Evolutionary conservation across 768 basidiomycete genomes (phyloP).

Genomic region (Suillus tomentosus): DNA sequence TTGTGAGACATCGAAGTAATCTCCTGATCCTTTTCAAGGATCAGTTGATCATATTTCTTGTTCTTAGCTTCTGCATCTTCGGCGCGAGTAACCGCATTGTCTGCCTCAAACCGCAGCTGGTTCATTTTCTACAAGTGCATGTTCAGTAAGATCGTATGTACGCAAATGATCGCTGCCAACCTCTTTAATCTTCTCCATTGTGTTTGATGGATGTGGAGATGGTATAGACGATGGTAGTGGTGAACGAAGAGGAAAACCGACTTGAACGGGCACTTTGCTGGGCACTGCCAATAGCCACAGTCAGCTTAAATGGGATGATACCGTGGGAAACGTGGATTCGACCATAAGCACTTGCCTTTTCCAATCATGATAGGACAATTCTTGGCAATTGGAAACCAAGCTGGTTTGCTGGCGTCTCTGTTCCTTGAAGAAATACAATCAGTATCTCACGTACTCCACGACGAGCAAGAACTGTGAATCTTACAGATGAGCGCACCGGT

Average conservation of each 20-base stretch:
- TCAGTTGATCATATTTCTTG: slow-evolving; percentile 71
- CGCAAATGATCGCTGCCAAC: slow-evolving; percentile 19
- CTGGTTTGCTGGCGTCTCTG: slow-evolving; percentile 2
- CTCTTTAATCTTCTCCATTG: slow-evolving; percentile 54
- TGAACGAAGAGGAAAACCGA: slow-evolving; percentile 17
- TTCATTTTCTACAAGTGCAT: slow-evolving; percentile 63
- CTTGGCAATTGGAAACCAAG: neutral
- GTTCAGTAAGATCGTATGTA: slow-evolving; percentile 7
- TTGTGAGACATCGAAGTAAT: slow-evolving; percentile 78
- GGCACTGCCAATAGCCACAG: slow-evolving; percentile 19
- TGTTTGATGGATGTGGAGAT: slow-evolving; percentile 19
- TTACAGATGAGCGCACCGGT: slow-evolving; percentile 64
- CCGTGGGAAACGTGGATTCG: slow-evolving; percentile 36
- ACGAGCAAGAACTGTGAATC: slow-evolving; percentile 6
- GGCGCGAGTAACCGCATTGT: slow-evolving; percentile 76
- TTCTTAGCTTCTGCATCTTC: slow-evolving; percentile 84
- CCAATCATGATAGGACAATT: slow-evolving; percentile 31
- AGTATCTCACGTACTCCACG: slow-evolving; percentile 3
- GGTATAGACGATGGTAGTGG: slow-evolving; percentile 10
- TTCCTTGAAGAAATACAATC: slow-evolving; percentile 9
- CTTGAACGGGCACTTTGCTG: slow-evolving; percentile 9
- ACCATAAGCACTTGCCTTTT: slow-evolving; percentile 29
- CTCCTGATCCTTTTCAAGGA: slow-evolving; percentile 85
- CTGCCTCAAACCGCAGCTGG: slow-evolving; percentile 81
- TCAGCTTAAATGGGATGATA: slow-evolving; percentile 26